Evolutionary conservation across 2,329 filamentous ascomycete genomes (phyloP), one percentile per base, ranked within the genome.

Genomic region (Trichoderma asperellum): DNA sequence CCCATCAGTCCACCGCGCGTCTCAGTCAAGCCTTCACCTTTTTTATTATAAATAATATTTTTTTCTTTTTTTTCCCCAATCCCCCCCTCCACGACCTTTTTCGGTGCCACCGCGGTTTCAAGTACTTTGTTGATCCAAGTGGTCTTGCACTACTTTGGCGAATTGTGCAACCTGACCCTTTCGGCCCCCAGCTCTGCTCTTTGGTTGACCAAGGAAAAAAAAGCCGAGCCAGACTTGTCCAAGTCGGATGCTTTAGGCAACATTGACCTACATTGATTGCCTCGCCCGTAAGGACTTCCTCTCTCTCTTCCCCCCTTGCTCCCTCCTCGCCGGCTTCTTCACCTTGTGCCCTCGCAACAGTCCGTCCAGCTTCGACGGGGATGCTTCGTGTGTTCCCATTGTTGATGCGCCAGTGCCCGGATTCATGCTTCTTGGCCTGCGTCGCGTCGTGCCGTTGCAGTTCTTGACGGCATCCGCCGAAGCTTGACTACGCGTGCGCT

Each of bases 201-300:
- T 70, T 73, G 70, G 73, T 74, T 65, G 62, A 69, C 66, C 72
- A 64, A 65, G 49, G 60, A 64, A 69, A 70, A 71, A 71, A 72
- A 69, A 65, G 35, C 60, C 60, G 63, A 70, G 66, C 55, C 67
- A 71, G 47, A 56, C 71, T 68, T 69, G 70, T 73, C 69, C 71
- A 68, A 70, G 70, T 72, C 72, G 73, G 68, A 74, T 73, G 73
- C 71, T 73, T 73, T 73, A 71, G 70, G 71, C 69, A 74, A 72
- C 73, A 69, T 70, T 75, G 73, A 76, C 70, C 56, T 53, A 73
- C 74, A 73, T 73, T 75, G 75, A 73, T 73, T 74, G 75, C 75
- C 71, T 77, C 72, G 74, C 76, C 75, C 74, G 79, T 81, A 76
- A 81, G 79, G 81, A 76, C 64, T 35, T 68, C 35, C 64, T 71